Percentiles rank a stretch among this genome's conserved stretches.
phyloP scores from a whole-genome alignment of 2,329 filamentous ascomycete species.

The Nemania serpens region DNA sequence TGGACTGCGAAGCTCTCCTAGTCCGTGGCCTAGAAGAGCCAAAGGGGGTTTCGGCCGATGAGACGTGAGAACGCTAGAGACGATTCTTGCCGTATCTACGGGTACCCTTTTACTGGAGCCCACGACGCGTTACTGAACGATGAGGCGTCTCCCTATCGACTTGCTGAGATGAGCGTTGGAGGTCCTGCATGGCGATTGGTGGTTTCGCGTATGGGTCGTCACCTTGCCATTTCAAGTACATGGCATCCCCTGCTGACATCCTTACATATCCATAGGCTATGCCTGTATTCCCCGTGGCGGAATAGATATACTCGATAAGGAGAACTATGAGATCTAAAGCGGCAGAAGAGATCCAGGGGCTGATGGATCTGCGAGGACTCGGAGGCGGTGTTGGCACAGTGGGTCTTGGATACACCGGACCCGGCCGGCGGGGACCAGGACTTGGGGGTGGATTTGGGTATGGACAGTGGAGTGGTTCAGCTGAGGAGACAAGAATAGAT shows the following conservation, averaged over 20 bases:
- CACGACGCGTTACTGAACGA: not conserved
- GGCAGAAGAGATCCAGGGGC: not conserved
- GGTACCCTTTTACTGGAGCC: not conserved
- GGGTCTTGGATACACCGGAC: slow-evolving; percentile 34
- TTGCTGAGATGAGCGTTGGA: not conserved
- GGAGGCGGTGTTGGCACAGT: slow-evolving; percentile 39
- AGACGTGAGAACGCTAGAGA: no score
- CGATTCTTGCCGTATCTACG: not conserved
- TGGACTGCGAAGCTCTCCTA: not conserved
- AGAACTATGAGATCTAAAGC: not conserved
- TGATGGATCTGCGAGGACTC: slow-evolving; percentile 32
- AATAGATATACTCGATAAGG: not conserved
- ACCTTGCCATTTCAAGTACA: not conserved
- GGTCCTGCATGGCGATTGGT: not conserved
- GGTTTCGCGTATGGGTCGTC: not conserved
- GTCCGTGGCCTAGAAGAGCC: no score
- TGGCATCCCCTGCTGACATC: not conserved
- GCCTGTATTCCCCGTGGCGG: not conserved
- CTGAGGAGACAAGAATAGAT: slow-evolving; percentile 20
- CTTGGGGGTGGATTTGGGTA: slow-evolving; percentile 36
- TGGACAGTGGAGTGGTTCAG: slow-evolving; percentile 25
- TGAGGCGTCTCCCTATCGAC: not conserved
- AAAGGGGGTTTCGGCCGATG: not conserved
- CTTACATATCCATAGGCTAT: not conserved
- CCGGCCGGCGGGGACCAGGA: slow-evolving; percentile 31